Evolutionary conservation across 257 asterid species (phyloP), one percentile per base, ranked within the genome.

Genomic region (Marsdenia floribunda): DNA sequence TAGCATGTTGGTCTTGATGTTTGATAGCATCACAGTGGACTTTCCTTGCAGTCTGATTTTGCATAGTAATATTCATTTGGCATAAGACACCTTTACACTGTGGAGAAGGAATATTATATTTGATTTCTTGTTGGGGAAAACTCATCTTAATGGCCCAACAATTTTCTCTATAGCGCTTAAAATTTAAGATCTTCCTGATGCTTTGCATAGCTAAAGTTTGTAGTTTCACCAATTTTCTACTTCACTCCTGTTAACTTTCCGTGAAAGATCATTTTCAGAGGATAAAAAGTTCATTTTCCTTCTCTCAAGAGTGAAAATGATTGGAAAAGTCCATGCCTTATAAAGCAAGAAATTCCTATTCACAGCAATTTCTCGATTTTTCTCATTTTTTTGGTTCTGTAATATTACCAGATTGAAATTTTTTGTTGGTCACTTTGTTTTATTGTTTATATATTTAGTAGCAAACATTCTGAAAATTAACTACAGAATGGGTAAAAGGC

Each of bases 371-470:
- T 73, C 6, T 8, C n/a, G 29, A 73, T 11, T 24, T 73, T 10
- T 71, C 35, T 4, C 21, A 55, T 22, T 12, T 49, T 49, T 15
- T 57, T 14, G 3, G 50, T 58, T 7, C 57, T 73, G 64, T 22
- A 58, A 9, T 58, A 58, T 0, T 54, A 58, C 63, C 9, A 21
- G 63, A 57, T 54, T 19, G 9, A 16, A 54, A 54, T n/a, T 4
- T 22, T 22, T 42, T 22, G 4, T 55, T 73, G 16, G 15, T 54
- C 24, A 19, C 49, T 47, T 33, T 46, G 29, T 44, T 49, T 35
- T 9, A 2, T 24, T 52, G 78, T 15, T 53, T 53, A 8, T 74
- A 40, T 75, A 72, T 53, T 66, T 40, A 67, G 22, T 26, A 47
- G n/a, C 60, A 57, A 18, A 42, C 42, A 15, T 24, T 37, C 70